Conservation (phyloP, 208 protist species). For the Leishmania guyanensis region DNA sequence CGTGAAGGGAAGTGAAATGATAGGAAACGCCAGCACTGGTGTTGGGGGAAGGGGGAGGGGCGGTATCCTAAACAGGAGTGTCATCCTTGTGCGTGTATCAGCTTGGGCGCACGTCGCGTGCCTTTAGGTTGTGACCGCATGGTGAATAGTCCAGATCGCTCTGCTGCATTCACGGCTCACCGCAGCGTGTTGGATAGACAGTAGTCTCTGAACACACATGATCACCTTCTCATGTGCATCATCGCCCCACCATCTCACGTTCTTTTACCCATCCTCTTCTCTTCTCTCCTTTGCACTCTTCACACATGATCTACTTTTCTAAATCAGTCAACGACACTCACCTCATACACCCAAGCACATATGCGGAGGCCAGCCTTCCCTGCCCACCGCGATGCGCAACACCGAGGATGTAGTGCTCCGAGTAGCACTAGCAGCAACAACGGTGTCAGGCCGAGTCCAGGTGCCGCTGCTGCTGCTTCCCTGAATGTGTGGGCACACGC, state of each 20-base stretch:
- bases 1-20: not conserved
- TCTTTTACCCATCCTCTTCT: not conserved
- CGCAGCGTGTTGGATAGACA: not conserved
- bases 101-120: not conserved
- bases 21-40: not conserved
- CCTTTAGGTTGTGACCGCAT: too few relatives aligned
- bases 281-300: not conserved
- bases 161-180: not conserved
- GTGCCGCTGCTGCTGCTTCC: constrained; percentile 6
- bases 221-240: not conserved
- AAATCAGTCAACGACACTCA: not conserved
- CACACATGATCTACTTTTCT: not conserved
- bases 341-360: not conserved
- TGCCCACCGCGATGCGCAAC: constrained; percentile 6
- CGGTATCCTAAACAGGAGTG: not conserved
- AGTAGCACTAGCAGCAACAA: not conserved
- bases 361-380: constrained; percentile 14
- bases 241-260: not conserved
- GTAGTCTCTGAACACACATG: not conserved
- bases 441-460: not conserved
- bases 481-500: constrained; percentile 29
- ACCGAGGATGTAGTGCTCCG: not conserved
- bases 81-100: not conserved
- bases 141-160: not conserved
- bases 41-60: not conserved